A percentile compares a stretch with the other conserved stretches of the same genome.
These are phyloP conservation scores for Chondrus crispus DNA, from an alignment of 23 red algal species.

Conservation along the genomic window DNA sequence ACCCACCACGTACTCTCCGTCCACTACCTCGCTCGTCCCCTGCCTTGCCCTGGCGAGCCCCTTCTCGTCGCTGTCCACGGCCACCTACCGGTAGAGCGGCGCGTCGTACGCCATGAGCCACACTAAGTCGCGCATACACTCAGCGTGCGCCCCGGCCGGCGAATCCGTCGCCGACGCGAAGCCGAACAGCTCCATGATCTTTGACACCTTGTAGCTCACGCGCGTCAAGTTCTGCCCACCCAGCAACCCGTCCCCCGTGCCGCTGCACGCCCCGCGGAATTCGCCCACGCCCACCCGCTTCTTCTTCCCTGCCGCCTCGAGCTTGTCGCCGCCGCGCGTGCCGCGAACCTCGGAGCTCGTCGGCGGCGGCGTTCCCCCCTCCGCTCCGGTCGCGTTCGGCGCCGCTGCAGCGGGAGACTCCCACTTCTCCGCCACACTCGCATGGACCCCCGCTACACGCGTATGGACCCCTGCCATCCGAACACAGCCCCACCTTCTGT, in stretches of 20 bases:
- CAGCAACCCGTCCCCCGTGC: background rate
- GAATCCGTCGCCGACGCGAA: background rate
- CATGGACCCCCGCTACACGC: too few relatives aligned
- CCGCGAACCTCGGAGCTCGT: too few relatives aligned
- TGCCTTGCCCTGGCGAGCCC: background rate
- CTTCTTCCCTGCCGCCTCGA: background rate
- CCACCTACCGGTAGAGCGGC: slow-evolving; percentile 10
- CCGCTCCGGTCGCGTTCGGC: background rate
- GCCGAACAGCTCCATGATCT: slow-evolving; percentile 47
- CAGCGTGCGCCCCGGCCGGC: slow-evolving; percentile 6
- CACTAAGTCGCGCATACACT: slow-evolving; percentile 5
- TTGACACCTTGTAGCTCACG: slow-evolving; percentile 17
- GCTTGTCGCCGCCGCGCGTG: too few relatives aligned
- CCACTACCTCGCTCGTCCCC: background rate
- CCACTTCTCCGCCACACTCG: too few relatives aligned
- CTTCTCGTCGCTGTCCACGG: background rate
- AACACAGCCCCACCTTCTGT: too few relatives aligned
- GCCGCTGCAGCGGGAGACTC: too few relatives aligned
- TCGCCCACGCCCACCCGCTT: background rate
- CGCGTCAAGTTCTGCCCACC: slow-evolving; percentile 9
- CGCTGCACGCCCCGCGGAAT: background rate
- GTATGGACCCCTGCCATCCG: too few relatives aligned
- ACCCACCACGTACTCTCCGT: background rate
- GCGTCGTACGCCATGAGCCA: slow-evolving; percentile 6
- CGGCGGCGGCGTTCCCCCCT: too few relatives aligned